phyloP scores from a whole-genome alignment of 2,329 filamentous ascomycete genomes.

The Sporothrix brunneoviolacea region DNA sequence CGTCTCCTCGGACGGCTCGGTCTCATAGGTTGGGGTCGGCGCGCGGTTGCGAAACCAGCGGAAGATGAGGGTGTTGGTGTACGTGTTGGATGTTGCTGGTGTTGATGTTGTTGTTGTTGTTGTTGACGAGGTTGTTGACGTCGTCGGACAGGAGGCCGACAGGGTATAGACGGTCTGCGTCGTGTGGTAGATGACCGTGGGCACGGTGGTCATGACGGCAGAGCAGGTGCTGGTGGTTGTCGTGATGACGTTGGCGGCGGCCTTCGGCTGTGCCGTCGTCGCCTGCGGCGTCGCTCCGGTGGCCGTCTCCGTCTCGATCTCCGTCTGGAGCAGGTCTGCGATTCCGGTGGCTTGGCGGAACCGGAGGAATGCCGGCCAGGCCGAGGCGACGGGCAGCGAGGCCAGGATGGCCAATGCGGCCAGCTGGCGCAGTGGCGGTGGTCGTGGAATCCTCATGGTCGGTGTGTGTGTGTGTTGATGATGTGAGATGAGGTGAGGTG shows the following conservation, averaged over 20 bases:
- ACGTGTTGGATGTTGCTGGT: too few species aligned
- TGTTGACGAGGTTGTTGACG: background rate
- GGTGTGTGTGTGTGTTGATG: background rate
- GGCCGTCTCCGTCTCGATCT: too few species aligned
- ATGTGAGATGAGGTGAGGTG: background rate
- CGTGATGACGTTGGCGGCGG: background rate
- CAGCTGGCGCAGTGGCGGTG: background rate
- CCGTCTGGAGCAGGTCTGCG: background rate
- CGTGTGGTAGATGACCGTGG: background rate
- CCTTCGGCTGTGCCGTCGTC: too few species aligned
- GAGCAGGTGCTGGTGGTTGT: background rate
- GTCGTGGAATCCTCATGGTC: slow-evolving; percentile 4
- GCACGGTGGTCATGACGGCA: background rate
- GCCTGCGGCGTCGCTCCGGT: too few species aligned
- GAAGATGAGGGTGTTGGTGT: too few species aligned
- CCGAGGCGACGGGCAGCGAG: background rate
- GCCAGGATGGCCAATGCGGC: background rate
- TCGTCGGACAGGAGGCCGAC: background rate
- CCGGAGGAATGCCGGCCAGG: background rate
- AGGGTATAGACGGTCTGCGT: background rate
- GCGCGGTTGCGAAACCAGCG: too few species aligned
- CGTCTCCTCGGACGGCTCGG: too few species aligned
- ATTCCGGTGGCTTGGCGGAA: background rate
- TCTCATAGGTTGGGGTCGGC: too few species aligned
- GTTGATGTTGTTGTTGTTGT: too few species aligned